Percentiles rank a stretch among this genome's conserved stretches.
These are phyloP conservation scores for Fusarium buharicum DNA, from an alignment of 2,329 filamentous ascomycete genomes.

Conservation along the genomic window DNA sequence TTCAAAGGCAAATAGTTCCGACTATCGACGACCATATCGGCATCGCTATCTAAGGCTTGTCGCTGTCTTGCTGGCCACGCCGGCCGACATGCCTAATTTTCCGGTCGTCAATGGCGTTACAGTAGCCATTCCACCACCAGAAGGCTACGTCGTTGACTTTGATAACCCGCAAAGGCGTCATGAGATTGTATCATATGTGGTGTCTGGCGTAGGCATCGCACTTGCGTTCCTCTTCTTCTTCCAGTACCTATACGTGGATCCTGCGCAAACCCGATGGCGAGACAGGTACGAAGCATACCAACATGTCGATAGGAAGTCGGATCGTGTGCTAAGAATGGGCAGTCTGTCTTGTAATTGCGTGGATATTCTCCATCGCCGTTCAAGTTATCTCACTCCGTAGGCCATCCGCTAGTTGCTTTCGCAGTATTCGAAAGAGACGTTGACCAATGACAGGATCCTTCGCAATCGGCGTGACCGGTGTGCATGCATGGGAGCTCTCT, in stretches of 20 bases:
- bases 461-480: slow-evolving; percentile 35
- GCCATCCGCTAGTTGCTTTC: neutral
- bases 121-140: slow-evolving; percentile 42
- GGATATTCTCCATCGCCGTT: slow-evolving; percentile 37
- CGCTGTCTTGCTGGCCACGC: neutral
- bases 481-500: slow-evolving; percentile 49
- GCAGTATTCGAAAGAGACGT: too few species aligned
- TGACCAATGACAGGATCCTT: slow-evolving; percentile 23
- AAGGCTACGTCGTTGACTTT: slow-evolving; percentile 50
- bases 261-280: slow-evolving; percentile 36
- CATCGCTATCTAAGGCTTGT: neutral
- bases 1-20: neutral
- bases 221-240: slow-evolving; percentile 39
- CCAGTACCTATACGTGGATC: slow-evolving; percentile 42
- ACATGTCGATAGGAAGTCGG: neutral
- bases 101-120: slow-evolving; percentile 33
- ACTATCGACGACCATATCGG: neutral
- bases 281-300: slow-evolving; percentile 22
- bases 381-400: slow-evolving; percentile 33
- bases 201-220: slow-evolving; percentile 33
- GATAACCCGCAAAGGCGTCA: slow-evolving; percentile 45
- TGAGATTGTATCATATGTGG: slow-evolving; percentile 34
- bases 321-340: slow-evolving; percentile 1
- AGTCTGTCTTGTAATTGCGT: slow-evolving; percentile 36
- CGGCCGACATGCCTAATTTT: slow-evolving; percentile 22